Percentiles rank a stretch among this genome's conserved stretches.
Conservation (phyloP, 2,329 filamentous ascomycete species). For the Apiospora saccharicola region DNA sequence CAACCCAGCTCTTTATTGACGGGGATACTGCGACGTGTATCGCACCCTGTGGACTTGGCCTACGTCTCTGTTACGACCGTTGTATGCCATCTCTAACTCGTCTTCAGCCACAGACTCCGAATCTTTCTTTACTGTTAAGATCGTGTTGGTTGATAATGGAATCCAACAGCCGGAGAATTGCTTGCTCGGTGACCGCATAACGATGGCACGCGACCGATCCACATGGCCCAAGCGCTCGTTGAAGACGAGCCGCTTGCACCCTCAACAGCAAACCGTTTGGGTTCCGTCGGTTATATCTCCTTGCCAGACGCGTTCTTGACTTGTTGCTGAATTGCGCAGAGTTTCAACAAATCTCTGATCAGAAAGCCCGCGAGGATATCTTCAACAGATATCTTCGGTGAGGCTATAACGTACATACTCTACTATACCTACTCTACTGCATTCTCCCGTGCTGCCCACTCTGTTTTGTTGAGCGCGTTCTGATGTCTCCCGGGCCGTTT, state of each 20-base stretch:
- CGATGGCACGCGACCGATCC: conserved; percentile 9
- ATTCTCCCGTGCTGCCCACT: not conserved
- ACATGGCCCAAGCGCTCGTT: conserved; percentile 17
- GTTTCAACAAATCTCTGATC: conserved; percentile 16
- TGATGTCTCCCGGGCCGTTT: not conserved
- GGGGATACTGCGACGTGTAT: not conserved
- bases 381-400: conserved; percentile 28
- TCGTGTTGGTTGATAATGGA: not conserved
- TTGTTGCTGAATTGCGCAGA: not conserved
- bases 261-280: not conserved
- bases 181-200: not conserved
- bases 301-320: not conserved
- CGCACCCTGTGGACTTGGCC: not conserved
- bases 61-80: not conserved
- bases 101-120: not conserved
- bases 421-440: not conserved
- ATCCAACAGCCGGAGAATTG: not conserved
- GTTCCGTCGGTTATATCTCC: not conserved
- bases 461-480: not conserved
- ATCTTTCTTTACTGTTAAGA: not conserved
- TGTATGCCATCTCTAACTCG: not conserved
- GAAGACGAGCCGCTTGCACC: conserved; percentile 3
- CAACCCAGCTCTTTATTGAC: not conserved
- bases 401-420: not conserved
- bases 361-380: conserved; percentile 25